Evolutionary conservation across 495 filamentous ascomycete genomes (phyloP), one percentile per base, ranked within the genome.

Genomic region (Hyaloscypha hepaticicola): DNA sequence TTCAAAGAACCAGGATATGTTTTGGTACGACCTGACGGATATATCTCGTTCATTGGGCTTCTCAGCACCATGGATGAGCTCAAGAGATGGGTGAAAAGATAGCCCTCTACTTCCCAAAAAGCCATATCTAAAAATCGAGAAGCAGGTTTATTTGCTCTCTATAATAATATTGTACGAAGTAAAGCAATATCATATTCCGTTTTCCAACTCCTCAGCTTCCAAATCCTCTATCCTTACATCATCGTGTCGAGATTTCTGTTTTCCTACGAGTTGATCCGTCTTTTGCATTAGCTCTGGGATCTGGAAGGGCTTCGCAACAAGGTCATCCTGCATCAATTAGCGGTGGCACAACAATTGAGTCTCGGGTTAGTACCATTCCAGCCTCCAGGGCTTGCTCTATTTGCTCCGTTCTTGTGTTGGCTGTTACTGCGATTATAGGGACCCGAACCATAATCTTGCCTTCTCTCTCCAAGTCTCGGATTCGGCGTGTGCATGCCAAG

Each of bases 351-450:
- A 24, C 14, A 24, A 31, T 22, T 33, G 12, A 45, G 7, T 45
- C 4, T 14, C 5, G 3, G 16, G 19, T 45, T 14, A 53, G 25
- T 55, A 65, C 81, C 66, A 84, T 80, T 45, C 82, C 82, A 38
- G 79, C 79, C 58, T 77, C 76, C 69, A 78, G 82, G 3, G 82
- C 84, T 58, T 74, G 74, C 53, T 77, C 77, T 12, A 84, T 80
- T 76, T 94, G 89, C 74, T 90, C 85, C 8, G 77, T 80, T 70
- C 90, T 77, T 14, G 89, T 89, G 76, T 94, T 93, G 9, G 90
- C 91, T 34, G 90, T 92, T 22, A 92, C 88, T 3, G 89, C 91
- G 61, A 96, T 86, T 63, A 94, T 89, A 16, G 90, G 90, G 8
- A 92, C 82, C 72, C 91, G 89, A 45, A 76, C 75, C 38, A 73